Conservation (phyloP, 2,329 filamentous ascomycete species). For the Pestalotiopsis fici region DNA sequence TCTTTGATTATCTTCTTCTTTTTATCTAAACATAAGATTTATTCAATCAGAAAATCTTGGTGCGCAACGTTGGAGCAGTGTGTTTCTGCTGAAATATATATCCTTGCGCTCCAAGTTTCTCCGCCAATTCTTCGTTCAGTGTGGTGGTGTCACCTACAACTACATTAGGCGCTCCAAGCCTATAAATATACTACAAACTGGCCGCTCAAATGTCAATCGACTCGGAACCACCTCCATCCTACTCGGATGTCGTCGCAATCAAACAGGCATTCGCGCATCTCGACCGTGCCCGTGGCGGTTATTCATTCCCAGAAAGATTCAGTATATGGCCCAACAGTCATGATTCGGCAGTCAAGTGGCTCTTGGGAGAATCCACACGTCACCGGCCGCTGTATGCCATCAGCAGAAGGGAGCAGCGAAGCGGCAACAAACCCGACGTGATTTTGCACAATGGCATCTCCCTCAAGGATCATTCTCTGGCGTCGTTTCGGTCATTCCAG, state of each 20-base stretch:
- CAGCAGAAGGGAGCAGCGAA: constrained; percentile 2
- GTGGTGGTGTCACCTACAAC: background rate
- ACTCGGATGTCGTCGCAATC: background rate
- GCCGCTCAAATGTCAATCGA: background rate
- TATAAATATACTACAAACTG: background rate
- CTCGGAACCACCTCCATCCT: background rate
- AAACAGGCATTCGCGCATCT: background rate
- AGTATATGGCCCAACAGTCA: background rate
- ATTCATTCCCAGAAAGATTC: background rate
- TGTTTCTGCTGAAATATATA: background rate
- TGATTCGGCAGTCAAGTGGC: background rate
- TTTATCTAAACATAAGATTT: background rate
- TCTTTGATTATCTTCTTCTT: background rate
- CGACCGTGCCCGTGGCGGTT: background rate
- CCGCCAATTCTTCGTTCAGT: too few species aligned
- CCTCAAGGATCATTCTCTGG: background rate
- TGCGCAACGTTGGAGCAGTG: too few species aligned
- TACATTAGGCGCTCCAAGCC: background rate
- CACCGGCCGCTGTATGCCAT: constrained; percentile 1
- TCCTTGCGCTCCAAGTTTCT: too few species aligned
- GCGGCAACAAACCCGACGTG: constrained; percentile 7
- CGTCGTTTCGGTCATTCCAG: background rate
- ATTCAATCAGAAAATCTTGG: background rate
- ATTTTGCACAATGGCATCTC: constrained; percentile 4
- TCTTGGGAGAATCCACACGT: background rate